Conservation (phyloP, 2,329 filamentous ascomycete genomes). For the Fusarium sterilihyphosum region DNA sequence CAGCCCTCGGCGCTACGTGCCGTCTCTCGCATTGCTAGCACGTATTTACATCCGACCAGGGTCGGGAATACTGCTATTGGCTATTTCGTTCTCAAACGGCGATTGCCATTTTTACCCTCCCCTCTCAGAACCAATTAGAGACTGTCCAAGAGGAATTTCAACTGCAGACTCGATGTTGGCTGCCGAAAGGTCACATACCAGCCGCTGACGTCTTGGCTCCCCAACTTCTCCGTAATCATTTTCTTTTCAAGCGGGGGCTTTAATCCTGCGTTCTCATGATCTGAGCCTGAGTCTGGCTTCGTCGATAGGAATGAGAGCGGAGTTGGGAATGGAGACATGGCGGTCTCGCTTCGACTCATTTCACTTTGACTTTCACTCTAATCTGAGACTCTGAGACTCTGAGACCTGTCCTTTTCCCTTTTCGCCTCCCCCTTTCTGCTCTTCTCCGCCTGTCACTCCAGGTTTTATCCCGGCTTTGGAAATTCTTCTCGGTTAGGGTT, state of each 20-base stretch:
- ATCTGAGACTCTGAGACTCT: neutral
- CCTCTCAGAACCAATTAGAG: constrained; percentile 16
- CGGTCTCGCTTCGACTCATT: constrained; percentile 1
- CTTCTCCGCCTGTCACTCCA: constrained; percentile 4
- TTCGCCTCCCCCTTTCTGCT: constrained; percentile 25
- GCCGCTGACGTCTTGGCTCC: constrained; percentile 32
- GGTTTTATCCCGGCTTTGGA: constrained; percentile 23
- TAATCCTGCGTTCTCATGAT: neutral
- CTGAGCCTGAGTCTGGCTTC: neutral
- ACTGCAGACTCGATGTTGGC: constrained; percentile 12
- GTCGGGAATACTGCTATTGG: constrained; percentile 11
- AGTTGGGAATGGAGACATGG: constrained; percentile 17
- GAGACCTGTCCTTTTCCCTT: neutral
- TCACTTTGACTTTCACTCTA: neutral
- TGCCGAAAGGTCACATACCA: constrained; percentile 15
- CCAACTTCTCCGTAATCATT: neutral
- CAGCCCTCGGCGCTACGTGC: constrained; percentile 26
- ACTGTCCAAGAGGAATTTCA: neutral
- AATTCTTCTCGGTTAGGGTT: constrained; percentile 22
- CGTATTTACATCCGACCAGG: constrained; percentile 8
- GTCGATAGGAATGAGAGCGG: constrained; percentile 15
- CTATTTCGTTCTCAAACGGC: neutral
- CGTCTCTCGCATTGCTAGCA: constrained; percentile 28
- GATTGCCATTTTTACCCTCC: constrained; percentile 3
- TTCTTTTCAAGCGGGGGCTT: neutral